phyloP scores from a whole-genome alignment of 2,329 filamentous ascomycete genomes.

The Diaporthe nobilis region DNA sequence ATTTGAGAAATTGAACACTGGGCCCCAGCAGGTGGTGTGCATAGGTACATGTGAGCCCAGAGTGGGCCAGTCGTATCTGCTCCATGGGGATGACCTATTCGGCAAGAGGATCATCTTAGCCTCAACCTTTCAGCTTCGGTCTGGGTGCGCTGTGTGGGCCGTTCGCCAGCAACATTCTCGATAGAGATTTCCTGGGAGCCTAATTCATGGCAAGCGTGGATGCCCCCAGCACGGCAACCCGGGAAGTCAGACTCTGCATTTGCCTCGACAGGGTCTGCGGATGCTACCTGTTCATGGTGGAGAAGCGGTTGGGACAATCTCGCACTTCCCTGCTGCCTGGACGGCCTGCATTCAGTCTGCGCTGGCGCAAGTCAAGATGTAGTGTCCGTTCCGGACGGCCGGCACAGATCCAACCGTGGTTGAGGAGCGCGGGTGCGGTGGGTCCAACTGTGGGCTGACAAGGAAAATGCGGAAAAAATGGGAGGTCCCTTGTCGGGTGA shows the following conservation, averaged over 20 bases:
- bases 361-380: neutral
- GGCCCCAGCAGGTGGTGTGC: neutral
- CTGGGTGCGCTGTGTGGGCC: neutral
- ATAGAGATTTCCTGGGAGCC: neutral
- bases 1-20: neutral
- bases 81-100: neutral
- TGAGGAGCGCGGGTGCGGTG: neutral
- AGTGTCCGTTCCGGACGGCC: no score
- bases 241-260: neutral
- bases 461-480: constrained; percentile 13
- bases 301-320: neutral
- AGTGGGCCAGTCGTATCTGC: neutral
- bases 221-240: neutral
- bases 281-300: neutral
- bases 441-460: constrained; percentile 2
- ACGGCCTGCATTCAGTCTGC: neutral
- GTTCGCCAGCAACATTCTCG: neutral
- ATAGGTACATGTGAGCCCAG: neutral
- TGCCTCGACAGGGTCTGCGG: constrained; percentile 7
- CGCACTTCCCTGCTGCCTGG: constrained; percentile 6
- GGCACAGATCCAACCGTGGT: neutral
- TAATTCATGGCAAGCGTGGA: neutral
- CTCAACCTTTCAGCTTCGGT: neutral
- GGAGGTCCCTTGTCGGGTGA: neutral
- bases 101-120: neutral